phyloP scores from a whole-genome alignment of 805 yeast genomes.

The Debaryomyces castellii region DNA sequence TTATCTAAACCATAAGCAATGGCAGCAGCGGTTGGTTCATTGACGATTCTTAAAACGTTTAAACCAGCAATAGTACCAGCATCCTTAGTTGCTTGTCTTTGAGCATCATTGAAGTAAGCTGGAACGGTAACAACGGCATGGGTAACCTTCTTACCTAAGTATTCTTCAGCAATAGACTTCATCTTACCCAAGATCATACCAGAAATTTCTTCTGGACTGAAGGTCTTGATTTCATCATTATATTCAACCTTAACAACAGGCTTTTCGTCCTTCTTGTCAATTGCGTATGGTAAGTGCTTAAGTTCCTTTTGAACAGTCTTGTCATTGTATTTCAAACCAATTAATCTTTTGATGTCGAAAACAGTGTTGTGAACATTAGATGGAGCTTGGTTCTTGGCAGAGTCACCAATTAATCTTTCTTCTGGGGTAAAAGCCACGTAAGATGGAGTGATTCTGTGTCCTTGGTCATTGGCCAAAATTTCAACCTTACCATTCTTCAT shows the following conservation, averaged over 20 bases:
- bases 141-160: conserved; percentile 39
- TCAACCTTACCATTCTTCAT: conserved; percentile 86
- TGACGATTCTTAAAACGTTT: conserved; percentile 85
- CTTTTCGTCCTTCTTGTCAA: conserved; percentile 65
- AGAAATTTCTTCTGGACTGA: conserved; percentile 89
- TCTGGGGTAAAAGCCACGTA: conserved; percentile 88
- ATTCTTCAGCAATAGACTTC: conserved; percentile 71
- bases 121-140: conserved; percentile 93
- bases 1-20: conserved; percentile 52
- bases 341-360: conserved; percentile 83
- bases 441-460: conserved; percentile 94
- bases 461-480: conserved; percentile 93
- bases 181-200: conserved; percentile 86
- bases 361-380: conserved; percentile 87
- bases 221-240: conserved; percentile 79
- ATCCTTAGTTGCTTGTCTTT: conserved; percentile 97
- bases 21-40: conserved; percentile 83
- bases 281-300: conserved; percentile 74
- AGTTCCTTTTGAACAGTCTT: conserved; percentile 59
- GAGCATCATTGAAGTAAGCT: conserved; percentile 95
- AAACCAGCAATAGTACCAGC: conserved; percentile 92
- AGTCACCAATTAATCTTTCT: conserved; percentile 88
- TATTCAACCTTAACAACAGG: conserved; percentile 80
- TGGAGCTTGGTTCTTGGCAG: conserved; percentile 95
- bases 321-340: conserved; percentile 81